Base-by-base conservation (phyloP, 2,329 filamentous ascomycete genomes). In the Emergomyces orientalis region DNA sequence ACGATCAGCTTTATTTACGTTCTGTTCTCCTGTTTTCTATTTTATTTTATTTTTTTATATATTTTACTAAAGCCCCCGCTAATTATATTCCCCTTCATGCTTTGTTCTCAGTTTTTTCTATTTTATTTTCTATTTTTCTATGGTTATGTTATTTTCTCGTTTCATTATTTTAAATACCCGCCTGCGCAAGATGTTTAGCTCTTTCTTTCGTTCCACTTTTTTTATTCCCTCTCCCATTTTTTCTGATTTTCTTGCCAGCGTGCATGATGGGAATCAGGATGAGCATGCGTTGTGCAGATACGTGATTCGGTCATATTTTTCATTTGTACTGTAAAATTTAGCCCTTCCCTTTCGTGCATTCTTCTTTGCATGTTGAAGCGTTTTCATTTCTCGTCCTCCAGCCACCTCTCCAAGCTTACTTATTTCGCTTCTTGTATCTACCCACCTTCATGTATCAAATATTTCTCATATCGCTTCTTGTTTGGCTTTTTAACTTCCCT, bases 361-460 rank as follows among this genome's bases (percentile, higher is more conserved):
- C 27, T 41, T n/a, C 9, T n/a, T 25, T 25, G n/a, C 14, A 32
- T 45, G 19, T 27, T 45, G 7, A 6, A 30, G n/a, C 13, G 39
- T 32, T 45, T 58, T 45, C n/a, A 17, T 27, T 30, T 27, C 9
- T 52, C 27, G 13, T 17, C 25, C 14, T 41, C 22, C 22, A 2
- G 22, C 25, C 17, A n/a, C 22, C 22, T 32, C 14, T 14, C 14
- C 19, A 6, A 52, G 22, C 27, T 32, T 25, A 52, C 14, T 2
- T 32, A 43, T 27, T 58, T 9, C 37, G 3, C 37, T 58, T 45
- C 56, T 30, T 58, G 56, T 58, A 45, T 45, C 14, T 45, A 22
- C 25, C 56, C 56, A 30, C 22, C 25, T 43, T 58, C 4, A 45
- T 58, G 56, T 58, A 58, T 30, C 39, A 58, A 58, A 27, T 58